These are phyloP conservation scores for Hortiboletus campestris DNA, from an alignment of 768 basidiomycete genomes.

Conservation along the genomic window DNA sequence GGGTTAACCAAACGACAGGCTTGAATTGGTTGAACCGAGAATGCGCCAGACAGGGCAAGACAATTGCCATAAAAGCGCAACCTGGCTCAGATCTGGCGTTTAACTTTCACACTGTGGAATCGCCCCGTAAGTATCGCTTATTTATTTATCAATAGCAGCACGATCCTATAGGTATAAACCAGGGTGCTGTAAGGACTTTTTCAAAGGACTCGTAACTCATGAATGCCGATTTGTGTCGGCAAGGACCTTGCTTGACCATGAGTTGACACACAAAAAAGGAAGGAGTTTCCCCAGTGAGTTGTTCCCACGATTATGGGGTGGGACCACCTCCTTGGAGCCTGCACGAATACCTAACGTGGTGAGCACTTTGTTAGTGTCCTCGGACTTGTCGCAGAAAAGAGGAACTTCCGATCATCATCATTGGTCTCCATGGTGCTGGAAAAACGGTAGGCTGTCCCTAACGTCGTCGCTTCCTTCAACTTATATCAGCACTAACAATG, in stretches of 20 bases:
- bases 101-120: neutral
- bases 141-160: too few relatives aligned
- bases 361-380: conserved; percentile 3
- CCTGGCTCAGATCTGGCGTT: neutral
- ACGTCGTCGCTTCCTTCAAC: neutral
- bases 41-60: neutral
- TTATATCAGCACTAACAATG: neutral
- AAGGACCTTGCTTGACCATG: too few relatives aligned
- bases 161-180: too few relatives aligned
- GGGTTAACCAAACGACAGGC: neutral
- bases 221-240: too few relatives aligned
- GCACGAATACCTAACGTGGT: conserved; percentile 88
- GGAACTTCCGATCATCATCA: conserved; percentile 92
- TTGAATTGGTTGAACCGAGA: neutral
- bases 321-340: too few relatives aligned
- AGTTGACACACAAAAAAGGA: too few relatives aligned
- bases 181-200: too few relatives aligned
- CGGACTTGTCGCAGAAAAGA: conserved; percentile 53
- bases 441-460: conserved; percentile 63
- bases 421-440: conserved; percentile 89
- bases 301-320: too few relatives aligned
- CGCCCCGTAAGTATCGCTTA: neutral
- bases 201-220: too few relatives aligned
- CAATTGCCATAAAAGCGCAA: conserved; percentile 1
- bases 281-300: too few relatives aligned